Evolutionary conservation across 345 rosid genomes (phyloP).

Genomic region (Linum usitatissimum): DNA sequence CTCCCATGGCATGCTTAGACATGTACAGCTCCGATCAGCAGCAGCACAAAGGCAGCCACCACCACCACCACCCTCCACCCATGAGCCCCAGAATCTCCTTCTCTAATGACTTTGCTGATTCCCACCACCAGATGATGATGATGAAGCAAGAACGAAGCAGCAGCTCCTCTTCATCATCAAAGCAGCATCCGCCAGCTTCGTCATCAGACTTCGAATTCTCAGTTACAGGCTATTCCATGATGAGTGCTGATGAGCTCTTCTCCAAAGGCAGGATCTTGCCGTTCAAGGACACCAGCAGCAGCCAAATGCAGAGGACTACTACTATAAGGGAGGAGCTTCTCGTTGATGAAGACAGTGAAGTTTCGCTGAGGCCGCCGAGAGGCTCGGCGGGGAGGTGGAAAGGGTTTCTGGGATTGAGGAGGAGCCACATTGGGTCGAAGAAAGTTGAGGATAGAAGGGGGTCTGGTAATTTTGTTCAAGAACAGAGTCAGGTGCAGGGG

Average conservation of each 20-base stretch:
- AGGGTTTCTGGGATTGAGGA: slow-evolving; percentile 72
- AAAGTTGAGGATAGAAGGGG: slow-evolving; percentile 35
- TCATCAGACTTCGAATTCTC: slow-evolving; percentile 70
- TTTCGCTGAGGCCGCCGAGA: slow-evolving; percentile 47
- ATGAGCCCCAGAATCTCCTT: slow-evolving; percentile 88
- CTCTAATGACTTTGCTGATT: slow-evolving; percentile 69
- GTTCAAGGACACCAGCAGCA: slow-evolving; percentile 39
- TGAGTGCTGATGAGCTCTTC: slow-evolving; percentile 96
- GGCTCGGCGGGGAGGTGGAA: slow-evolving; percentile 57
- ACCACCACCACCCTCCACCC: slow-evolving; percentile 12
- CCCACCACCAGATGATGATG: slow-evolving; percentile 36
- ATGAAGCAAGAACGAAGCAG: slow-evolving; percentile 32
- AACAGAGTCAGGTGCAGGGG: slow-evolving; percentile 36
- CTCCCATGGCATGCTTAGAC: not conserved
- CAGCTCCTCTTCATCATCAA: slow-evolving; percentile 3
- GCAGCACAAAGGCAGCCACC: slow-evolving; percentile 6
- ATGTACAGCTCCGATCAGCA: not conserved
- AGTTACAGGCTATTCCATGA: slow-evolving; percentile 65
- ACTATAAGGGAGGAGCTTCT: slow-evolving; percentile 85
- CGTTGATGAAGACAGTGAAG: slow-evolving; percentile 21
- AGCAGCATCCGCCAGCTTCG: not conserved
- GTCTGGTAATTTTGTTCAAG: slow-evolving; percentile 20
- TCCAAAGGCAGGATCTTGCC: slow-evolving; percentile 84
- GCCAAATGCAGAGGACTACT: slow-evolving; percentile 65
- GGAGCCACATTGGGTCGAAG: slow-evolving; percentile 62